Evolutionary conservation across 371 early-diverging fungal species (phyloP).

Genomic region (Nematocida minor): DNA sequence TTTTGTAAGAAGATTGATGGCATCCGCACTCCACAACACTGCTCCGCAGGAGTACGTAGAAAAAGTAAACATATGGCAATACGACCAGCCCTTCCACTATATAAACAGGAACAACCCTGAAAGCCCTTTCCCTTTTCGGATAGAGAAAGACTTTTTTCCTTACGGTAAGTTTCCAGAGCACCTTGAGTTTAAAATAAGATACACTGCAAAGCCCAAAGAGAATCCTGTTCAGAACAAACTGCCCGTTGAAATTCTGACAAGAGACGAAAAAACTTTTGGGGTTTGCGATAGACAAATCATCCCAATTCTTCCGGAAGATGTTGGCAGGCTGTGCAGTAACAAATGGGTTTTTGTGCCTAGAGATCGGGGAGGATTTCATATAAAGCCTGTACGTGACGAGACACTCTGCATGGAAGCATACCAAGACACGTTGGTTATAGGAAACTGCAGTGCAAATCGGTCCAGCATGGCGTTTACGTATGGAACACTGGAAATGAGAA

Average conservation of each 20-base stretch:
- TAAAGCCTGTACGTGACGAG: slow-evolving; percentile 9
- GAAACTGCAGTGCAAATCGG: not conserved
- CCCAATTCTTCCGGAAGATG: not conserved
- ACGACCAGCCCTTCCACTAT: not conserved
- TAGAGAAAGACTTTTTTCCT: not conserved
- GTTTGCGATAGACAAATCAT: not conserved
- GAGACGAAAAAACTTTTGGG: not conserved
- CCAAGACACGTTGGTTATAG: not conserved
- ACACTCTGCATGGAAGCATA: not conserved
- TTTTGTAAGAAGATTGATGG: too few relatives aligned
- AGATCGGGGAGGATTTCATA: slow-evolving; percentile 15
- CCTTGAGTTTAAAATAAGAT: not conserved
- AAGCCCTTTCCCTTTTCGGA: not conserved
- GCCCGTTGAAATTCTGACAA: slow-evolving; percentile 18
- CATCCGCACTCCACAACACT: not conserved
- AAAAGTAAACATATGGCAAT: slow-evolving; percentile 34
- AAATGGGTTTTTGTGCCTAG: slow-evolving; percentile 3
- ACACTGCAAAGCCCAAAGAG: not conserved
- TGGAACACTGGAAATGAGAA: slow-evolving; percentile 27
- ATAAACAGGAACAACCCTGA: not conserved
- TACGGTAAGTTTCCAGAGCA: too few relatives aligned
- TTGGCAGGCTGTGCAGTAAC: not conserved
- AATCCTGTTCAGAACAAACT: not conserved
- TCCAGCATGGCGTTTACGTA: slow-evolving; percentile 43
- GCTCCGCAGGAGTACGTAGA: not conserved